Evolutionary conservation across 805 yeast genomes (phyloP).

Genomic region (Ogataea ganodermae): DNA sequence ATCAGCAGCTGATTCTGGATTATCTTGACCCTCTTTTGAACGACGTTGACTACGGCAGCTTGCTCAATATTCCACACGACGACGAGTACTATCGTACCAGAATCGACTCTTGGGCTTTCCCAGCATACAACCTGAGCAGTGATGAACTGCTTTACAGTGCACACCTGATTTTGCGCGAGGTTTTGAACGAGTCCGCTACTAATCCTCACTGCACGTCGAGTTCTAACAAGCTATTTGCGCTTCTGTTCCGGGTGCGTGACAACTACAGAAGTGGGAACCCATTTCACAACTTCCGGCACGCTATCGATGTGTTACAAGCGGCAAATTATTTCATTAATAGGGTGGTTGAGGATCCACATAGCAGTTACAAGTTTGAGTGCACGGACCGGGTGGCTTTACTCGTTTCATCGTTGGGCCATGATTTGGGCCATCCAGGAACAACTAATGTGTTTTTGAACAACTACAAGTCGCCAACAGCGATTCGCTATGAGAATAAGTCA

Average conservation of each 20-base stretch:
- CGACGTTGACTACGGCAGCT: slow-evolving; percentile 32
- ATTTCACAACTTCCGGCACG: slow-evolving; percentile 95
- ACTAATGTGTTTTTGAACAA: slow-evolving; percentile 71
- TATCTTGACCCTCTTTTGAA: slow-evolving; percentile 26
- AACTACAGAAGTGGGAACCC: slow-evolving; percentile 84
- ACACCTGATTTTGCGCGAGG: slow-evolving; percentile 47
- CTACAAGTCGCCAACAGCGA: slow-evolving; percentile 63
- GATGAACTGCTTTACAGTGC: slow-evolving; percentile 70
- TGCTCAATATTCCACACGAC: slow-evolving; percentile 27
- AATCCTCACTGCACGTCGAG: too few relatives aligned
- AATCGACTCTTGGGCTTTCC: slow-evolving; percentile 66
- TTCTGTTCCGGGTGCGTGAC: slow-evolving; percentile 70
- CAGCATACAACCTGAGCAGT: slow-evolving; percentile 62
- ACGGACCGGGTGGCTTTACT: slow-evolving; percentile 59
- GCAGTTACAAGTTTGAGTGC: slow-evolving; percentile 14
- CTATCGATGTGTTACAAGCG: slow-evolving; percentile 93
- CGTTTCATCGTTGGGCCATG: slow-evolving; percentile 90
- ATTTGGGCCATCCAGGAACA: slow-evolving; percentile 96
- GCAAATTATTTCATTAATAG: slow-evolving; percentile 59
- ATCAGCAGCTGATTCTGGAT: slow-evolving; percentile 15
- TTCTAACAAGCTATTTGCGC: slow-evolving; percentile 56
- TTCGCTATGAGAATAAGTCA: slow-evolving; percentile 61
- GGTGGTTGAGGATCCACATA: slow-evolving; percentile 14
- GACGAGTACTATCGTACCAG: slow-evolving; percentile 33
- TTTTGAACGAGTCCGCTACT: background rate